Evolutionary conservation across 2,329 filamentous ascomycete genomes (phyloP), one percentile per base, ranked within the genome.

Genomic region (Neoascochyta sp.): DNA sequence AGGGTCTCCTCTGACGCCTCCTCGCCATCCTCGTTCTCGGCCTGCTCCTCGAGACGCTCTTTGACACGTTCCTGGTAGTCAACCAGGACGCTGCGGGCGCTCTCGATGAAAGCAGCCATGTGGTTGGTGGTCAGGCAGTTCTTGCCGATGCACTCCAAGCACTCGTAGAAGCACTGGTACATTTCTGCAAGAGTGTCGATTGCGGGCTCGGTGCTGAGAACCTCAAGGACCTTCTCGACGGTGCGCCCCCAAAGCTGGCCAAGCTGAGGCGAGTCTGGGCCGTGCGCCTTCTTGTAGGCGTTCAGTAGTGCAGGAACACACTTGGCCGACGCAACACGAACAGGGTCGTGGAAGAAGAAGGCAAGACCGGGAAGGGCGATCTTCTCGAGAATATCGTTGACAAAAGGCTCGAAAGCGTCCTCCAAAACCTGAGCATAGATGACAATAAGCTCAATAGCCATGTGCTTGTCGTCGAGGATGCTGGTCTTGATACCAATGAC

Each of bases 131-230:
- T 86, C 25, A 98, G 74, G 57, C 83, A 90, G 50, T 85, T 80
- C 64, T 86, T 86, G 37, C 90, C 90, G 45, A 94, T 78, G 13
- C 95, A 89, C 67, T 96, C 90, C 6, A 98, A 81, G 15, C 87
- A 95, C 64, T 98, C 92, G 63, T 98, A 98, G 71, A 98, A 98
- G 70, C 92, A 98, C 65, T 96, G 90, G 66, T 95, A 98, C 87
- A 98, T 95, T 67, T 96, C 92, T 2, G 92, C 90, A 25, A 98
- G 75, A 0, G 92, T 95, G 52, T 98, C 92, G 36, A 98, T 89
- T 1, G 89, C 88, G 12, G 92, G 90, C 67, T 98, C 92, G 1
- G 89, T 89, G 40, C 83, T 86, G 21, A 98, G 75, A 2, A 95
- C 89, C 63, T 96, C 92, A 8, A 98, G 78, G 19, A 96, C 76